phyloP scores from a whole-genome alignment of 2,329 filamentous ascomycete species.

The Xylaria polymorpha region DNA sequence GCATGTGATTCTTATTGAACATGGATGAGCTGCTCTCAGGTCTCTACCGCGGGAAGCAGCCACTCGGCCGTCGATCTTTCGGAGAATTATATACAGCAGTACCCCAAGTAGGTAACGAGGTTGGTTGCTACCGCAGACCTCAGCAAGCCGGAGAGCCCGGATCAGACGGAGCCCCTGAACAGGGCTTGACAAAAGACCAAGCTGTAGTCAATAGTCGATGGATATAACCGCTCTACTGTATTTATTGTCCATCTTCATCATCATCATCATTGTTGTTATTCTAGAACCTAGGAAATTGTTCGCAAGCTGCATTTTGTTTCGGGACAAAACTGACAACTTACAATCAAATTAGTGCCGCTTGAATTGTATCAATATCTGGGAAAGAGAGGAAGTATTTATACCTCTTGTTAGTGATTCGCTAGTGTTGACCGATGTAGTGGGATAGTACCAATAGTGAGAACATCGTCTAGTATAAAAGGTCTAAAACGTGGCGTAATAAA shows the following conservation, averaged over 20 bases:
- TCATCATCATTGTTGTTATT: not conserved
- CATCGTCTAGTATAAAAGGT: not conserved
- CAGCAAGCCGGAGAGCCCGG: constrained; percentile 26
- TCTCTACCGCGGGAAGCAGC: not conserved
- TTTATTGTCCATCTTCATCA: not conserved
- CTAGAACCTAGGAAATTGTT: not conserved
- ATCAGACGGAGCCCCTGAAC: constrained; percentile 22
- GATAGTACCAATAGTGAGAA: not conserved
- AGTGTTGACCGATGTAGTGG: not conserved
- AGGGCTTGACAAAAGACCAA: constrained; percentile 15
- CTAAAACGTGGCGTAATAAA: not conserved
- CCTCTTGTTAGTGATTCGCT: not conserved
- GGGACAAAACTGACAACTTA: not conserved
- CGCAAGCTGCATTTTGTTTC: not conserved
- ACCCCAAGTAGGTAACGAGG: not conserved
- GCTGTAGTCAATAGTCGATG: not conserved
- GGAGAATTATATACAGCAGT: constrained; percentile 21
- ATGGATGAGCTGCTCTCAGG: not conserved
- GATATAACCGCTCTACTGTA: too few relatives aligned
- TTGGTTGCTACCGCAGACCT: not conserved
- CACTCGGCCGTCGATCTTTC: constrained; percentile 18
- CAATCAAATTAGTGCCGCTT: not conserved
- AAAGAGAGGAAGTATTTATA: not conserved
- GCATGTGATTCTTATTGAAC: not conserved
- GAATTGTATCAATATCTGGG: not conserved